Conservation (phyloP, 805 yeast genomes). For the Priceomyces melissophilus region DNA sequence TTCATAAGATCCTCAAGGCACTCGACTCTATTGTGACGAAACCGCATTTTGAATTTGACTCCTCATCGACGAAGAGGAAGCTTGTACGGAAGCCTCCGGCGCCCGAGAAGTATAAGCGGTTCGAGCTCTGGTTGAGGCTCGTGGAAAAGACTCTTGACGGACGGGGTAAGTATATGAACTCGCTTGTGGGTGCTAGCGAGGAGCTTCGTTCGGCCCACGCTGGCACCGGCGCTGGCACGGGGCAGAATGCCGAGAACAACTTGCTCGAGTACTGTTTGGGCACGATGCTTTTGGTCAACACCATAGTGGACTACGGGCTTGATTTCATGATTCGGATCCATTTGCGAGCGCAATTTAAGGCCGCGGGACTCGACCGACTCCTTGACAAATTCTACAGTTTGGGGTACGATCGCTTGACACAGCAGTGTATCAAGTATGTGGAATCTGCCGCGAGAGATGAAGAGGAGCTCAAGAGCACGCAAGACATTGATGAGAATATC, state of each 20-base stretch:
- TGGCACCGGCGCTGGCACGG: slow-evolving; percentile 32
- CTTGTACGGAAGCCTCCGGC: slow-evolving; percentile 35
- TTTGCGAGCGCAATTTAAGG: slow-evolving; percentile 56
- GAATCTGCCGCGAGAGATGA: slow-evolving; percentile 56
- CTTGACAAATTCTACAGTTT: slow-evolving; percentile 51
- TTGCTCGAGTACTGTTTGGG: slow-evolving; percentile 68
- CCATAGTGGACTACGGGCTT: slow-evolving; percentile 49
- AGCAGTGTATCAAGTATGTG: slow-evolving; percentile 62
- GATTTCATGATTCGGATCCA: slow-evolving; percentile 49
- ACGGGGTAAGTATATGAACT: slow-evolving; percentile 79
- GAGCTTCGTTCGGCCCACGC: slow-evolving; percentile 54
- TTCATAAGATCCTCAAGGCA: slow-evolving; percentile 54
- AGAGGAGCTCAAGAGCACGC: slow-evolving; percentile 37
- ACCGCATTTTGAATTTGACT: slow-evolving; percentile 38
- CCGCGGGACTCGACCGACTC: slow-evolving; percentile 53
- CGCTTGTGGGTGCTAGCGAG: slow-evolving; percentile 87
- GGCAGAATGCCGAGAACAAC: slow-evolving; percentile 55
- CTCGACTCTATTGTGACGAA: slow-evolving; percentile 41
- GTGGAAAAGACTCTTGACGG: slow-evolving; percentile 74
- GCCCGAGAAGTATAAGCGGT: slow-evolving; percentile 42
- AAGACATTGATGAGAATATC: slow-evolving; percentile 38
- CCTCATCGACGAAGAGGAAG: slow-evolving; percentile 19
- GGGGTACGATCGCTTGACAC: slow-evolving; percentile 55
- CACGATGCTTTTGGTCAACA: slow-evolving; percentile 66
- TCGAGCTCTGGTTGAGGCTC: slow-evolving; percentile 68